Percentiles rank a stretch among this genome's conserved stretches.
Evolutionary conservation across 768 basidiomycete genomes (phyloP).

Genomic region (Pholiota molesta): DNA sequence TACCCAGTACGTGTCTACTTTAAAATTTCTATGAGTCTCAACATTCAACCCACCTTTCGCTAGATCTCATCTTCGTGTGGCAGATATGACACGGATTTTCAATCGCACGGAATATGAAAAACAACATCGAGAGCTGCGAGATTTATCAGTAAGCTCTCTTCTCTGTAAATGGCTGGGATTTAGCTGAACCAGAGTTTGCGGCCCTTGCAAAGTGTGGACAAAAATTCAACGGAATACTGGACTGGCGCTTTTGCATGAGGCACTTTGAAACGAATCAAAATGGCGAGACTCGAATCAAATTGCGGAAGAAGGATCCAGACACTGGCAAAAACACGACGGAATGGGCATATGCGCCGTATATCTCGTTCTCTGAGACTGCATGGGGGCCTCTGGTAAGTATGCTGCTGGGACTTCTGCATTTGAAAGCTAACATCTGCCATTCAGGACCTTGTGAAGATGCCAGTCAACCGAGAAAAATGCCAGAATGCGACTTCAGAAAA

Average conservation of each 20-base stretch:
- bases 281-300: constrained; percentile 32
- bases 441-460: constrained; percentile 35
- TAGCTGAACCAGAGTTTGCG: neutral
- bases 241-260: constrained; percentile 30
- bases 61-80: constrained; percentile 38
- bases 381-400: constrained; percentile 34
- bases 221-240: constrained; percentile 6
- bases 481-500: neutral
- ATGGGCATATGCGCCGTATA: constrained; percentile 35
- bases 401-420: neutral
- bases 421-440: neutral
- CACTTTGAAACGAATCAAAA: constrained; percentile 28
- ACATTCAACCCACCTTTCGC: neutral
- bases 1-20: constrained; percentile 28
- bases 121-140: constrained; percentile 26
- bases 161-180: too few species aligned
- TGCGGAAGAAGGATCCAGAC: constrained; percentile 21
- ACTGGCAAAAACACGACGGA: constrained; percentile 28
- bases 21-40: neutral
- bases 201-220: constrained; percentile 2
- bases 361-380: constrained; percentile 23
- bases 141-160: constrained; percentile 27
- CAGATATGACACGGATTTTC: constrained; percentile 33
- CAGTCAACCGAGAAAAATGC: constrained; percentile 33
- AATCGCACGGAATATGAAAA: constrained; percentile 32